phyloP scores from a whole-genome alignment of 2,329 filamentous ascomycete genomes.

The Cercospora nicotianae region DNA sequence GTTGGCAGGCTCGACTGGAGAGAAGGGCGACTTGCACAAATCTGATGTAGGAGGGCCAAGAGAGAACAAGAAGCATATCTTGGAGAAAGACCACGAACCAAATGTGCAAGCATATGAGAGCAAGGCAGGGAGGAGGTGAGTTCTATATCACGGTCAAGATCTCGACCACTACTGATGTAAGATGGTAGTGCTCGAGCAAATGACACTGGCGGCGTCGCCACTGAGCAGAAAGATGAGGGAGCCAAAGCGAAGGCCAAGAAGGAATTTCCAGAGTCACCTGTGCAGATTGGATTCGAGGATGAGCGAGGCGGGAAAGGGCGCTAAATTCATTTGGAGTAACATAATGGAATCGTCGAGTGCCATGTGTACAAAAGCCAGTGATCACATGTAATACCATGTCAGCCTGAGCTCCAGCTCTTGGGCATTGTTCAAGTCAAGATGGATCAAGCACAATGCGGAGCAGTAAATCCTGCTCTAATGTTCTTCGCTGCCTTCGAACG shows the following conservation, averaged over 20 bases:
- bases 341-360: background rate
- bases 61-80: constrained; percentile 27
- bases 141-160: background rate
- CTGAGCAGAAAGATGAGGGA: constrained; percentile 38
- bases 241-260: constrained; percentile 45
- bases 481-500: background rate
- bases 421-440: background rate
- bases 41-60: constrained; percentile 22
- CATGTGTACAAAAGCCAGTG: background rate
- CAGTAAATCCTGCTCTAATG: background rate
- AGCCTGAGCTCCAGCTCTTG: background rate
- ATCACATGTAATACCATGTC: background rate
- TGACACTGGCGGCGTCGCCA: constrained; percentile 45
- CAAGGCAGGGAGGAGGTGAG: constrained; percentile 27
- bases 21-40: constrained; percentile 18
- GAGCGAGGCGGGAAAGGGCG: constrained; percentile 50
- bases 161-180: background rate
- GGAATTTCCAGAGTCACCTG: constrained; percentile 51
- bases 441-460: background rate
- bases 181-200: constrained; percentile 33
- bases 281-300: constrained; percentile 52
- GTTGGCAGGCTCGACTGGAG: constrained; percentile 15
- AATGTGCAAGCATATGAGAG: constrained; percentile 29
- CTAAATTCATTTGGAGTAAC: constrained; percentile 18
- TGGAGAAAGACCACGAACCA: constrained; percentile 32